phyloP scores from a whole-genome alignment of 768 basidiomycete species.

The Boletus sp. region DNA sequence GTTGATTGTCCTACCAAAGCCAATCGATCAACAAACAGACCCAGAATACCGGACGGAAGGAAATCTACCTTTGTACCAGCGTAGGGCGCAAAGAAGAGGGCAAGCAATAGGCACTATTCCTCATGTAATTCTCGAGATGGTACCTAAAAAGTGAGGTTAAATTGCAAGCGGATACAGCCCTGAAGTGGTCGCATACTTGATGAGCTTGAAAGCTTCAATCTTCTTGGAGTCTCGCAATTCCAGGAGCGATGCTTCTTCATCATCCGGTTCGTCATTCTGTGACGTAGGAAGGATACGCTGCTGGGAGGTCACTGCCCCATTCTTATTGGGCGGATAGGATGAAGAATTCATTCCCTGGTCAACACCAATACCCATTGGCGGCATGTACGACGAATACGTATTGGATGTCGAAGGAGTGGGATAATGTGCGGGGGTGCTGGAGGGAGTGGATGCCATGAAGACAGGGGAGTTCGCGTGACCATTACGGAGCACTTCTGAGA shows the following conservation, averaged over 20 bases:
- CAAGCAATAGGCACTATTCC: slow-evolving; percentile 82
- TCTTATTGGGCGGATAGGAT: slow-evolving; percentile 42
- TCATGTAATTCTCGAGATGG: slow-evolving; percentile 86
- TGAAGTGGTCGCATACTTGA: slow-evolving; percentile 49
- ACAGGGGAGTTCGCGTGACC: slow-evolving; percentile 54
- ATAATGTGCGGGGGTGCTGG: slow-evolving; percentile 42
- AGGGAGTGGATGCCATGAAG: slow-evolving; percentile 49
- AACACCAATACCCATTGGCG: slow-evolving; percentile 54
- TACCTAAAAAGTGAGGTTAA: slow-evolving; percentile 47
- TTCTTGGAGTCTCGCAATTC: slow-evolving; percentile 58
- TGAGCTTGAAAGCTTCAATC: slow-evolving; percentile 77
- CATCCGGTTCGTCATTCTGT: slow-evolving; percentile 44
- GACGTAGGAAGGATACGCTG: slow-evolving; percentile 25
- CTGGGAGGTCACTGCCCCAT: slow-evolving; percentile 17
- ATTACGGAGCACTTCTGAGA: slow-evolving; percentile 58
- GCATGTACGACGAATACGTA: slow-evolving; percentile 45
- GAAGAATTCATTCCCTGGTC: slow-evolving; percentile 52
- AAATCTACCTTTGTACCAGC: slow-evolving; percentile 70
- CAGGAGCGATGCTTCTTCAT: slow-evolving; percentile 45
- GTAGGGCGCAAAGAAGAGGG: slow-evolving; percentile 87
- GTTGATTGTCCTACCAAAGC: slow-evolving; percentile 60
- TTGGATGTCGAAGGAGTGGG: slow-evolving; percentile 35
- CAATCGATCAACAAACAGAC: slow-evolving; percentile 1
- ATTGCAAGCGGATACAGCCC: neutral
- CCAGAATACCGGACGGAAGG: neutral